Evolutionary conservation across 345 rosid species (phyloP).

Genomic region (Pugionium cornutum): DNA sequence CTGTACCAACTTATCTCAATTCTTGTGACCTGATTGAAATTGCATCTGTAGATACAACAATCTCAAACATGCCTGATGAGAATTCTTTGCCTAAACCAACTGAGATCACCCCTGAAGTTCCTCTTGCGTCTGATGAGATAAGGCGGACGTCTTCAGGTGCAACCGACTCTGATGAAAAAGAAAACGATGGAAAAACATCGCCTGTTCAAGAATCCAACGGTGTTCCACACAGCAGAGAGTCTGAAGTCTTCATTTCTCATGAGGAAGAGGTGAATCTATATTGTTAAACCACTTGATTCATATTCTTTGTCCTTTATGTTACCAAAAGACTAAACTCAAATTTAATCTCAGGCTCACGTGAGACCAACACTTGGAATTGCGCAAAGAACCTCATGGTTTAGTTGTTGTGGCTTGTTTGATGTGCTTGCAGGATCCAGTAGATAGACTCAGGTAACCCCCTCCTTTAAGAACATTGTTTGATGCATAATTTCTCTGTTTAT

Average conservation of each 20-base stretch:
- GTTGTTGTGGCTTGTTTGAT: constrained; percentile 92
- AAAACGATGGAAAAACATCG: constrained; percentile 36
- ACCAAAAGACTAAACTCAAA: constrained; percentile 8
- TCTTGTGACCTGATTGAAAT: constrained; percentile 39
- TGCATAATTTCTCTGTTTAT: neutral
- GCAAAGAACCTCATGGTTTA: constrained; percentile 61
- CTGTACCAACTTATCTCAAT: constrained; percentile 28
- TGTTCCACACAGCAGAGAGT: constrained; percentile 37
- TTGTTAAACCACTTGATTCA: constrained; percentile 13
- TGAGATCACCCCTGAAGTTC: constrained; percentile 20
- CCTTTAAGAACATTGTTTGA: neutral
- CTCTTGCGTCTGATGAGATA: constrained; percentile 36
- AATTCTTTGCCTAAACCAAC: constrained; percentile 28
- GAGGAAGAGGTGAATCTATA: constrained; percentile 50
- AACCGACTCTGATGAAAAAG: constrained; percentile 28
- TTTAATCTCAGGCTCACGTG: constrained; percentile 52
- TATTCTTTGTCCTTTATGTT: neutral
- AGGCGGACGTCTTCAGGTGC: constrained; percentile 32
- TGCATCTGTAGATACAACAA: constrained; percentile 41
- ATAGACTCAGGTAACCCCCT: constrained; percentile 58
- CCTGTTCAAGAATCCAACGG: constrained; percentile 40
- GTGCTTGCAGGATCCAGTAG: constrained; percentile 51
- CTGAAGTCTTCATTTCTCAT: constrained; percentile 41
- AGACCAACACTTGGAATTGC: constrained; percentile 47
- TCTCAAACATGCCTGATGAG: constrained; percentile 43